These are phyloP conservation scores for Eucalyptus curtisii DNA, from an alignment of 345 rosid genomes.

Conservation along the genomic window DNA sequence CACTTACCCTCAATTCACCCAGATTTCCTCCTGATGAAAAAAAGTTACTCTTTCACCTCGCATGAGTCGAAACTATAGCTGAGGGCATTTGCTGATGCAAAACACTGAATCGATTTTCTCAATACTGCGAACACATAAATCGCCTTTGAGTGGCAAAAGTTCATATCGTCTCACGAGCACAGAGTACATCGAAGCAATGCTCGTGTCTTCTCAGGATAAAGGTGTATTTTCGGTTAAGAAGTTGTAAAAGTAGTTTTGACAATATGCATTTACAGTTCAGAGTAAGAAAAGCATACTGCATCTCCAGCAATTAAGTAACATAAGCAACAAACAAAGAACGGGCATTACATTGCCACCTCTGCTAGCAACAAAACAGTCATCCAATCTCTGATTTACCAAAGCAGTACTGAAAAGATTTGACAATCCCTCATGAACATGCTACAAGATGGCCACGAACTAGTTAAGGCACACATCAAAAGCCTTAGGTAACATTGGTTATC, in stretches of 20 bases:
- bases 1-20: neutral
- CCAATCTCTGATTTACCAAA: neutral
- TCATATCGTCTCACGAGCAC: neutral
- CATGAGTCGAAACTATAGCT: neutral
- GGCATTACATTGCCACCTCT: neutral
- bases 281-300: neutral
- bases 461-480: neutral
- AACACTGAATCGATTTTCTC: neutral
- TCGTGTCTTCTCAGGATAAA: neutral
- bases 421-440: neutral
- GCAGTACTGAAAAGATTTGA: neutral
- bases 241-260: neutral
- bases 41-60: neutral
- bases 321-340: neutral
- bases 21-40: neutral
- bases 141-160: neutral
- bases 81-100: neutral
- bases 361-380: neutral
- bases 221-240: neutral
- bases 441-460: no score
- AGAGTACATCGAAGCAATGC: neutral
- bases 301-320: neutral
- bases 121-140: neutral
- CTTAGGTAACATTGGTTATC: neutral
- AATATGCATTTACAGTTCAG: neutral